Conservation (phyloP, 2,329 filamentous ascomycete genomes). For the Ascochyta rabiei region DNA sequence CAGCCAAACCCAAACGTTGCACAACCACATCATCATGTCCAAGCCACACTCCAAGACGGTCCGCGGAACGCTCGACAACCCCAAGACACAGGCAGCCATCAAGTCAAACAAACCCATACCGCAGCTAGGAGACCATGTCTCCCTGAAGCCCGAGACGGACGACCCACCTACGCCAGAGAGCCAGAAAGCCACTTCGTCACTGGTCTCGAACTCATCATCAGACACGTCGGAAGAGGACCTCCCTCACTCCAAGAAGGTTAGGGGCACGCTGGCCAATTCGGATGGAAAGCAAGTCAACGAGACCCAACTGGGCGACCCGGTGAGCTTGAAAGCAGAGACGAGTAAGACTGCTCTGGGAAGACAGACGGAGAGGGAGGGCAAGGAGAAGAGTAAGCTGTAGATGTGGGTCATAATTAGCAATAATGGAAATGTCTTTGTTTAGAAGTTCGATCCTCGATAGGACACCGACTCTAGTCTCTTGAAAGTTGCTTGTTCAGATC, state of each 20-base stretch:
- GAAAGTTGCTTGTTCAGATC: not conserved
- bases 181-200: slow-evolving; percentile 7
- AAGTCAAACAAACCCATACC: slow-evolving; percentile 21
- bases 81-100: slow-evolving; percentile 33
- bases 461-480: not conserved
- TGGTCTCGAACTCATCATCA: slow-evolving; percentile 9
- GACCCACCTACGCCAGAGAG: slow-evolving; percentile 18
- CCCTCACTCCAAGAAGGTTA: slow-evolving; percentile 33
- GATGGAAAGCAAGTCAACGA: slow-evolving; percentile 29
- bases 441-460: not conserved
- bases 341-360: slow-evolving; percentile 25
- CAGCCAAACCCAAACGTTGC: not conserved
- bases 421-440: not conserved
- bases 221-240: slow-evolving; percentile 22
- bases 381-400: slow-evolving; percentile 29
- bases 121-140: slow-evolving; percentile 33
- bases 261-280: slow-evolving; percentile 32
- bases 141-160: slow-evolving; percentile 27
- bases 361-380: slow-evolving; percentile 28
- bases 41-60: slow-evolving; percentile 38
- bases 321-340: slow-evolving; percentile 39
- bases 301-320: slow-evolving; percentile 39
- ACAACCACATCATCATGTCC: slow-evolving; percentile 8
- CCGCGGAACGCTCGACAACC: slow-evolving; percentile 40
- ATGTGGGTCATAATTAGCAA: not conserved